Conservation (phyloP, 345 rosid species). For the Microthlaspi erraticum region DNA sequence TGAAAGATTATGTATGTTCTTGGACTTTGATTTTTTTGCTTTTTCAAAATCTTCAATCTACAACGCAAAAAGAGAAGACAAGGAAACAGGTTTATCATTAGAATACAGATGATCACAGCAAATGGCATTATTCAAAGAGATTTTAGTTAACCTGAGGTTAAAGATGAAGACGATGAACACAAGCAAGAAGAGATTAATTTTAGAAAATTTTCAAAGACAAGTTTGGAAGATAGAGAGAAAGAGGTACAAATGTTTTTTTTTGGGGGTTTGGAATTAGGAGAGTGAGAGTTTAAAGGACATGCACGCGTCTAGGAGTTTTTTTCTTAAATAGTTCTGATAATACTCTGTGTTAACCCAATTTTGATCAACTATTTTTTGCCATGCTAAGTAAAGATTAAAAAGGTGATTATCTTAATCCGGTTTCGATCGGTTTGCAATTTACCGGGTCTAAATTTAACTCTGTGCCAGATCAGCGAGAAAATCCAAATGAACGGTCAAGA, state of each 20-base stretch:
- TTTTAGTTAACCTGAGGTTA: constrained; percentile 20
- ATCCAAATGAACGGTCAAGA: constrained; percentile 21
- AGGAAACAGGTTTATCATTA: background rate
- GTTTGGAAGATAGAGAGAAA: constrained; percentile 18
- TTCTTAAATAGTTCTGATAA: constrained; percentile 6
- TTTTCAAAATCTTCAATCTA: constrained; percentile 12
- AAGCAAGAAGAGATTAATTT: constrained; percentile 29
- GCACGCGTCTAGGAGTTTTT: constrained; percentile 36
- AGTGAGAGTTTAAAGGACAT: constrained; percentile 38
- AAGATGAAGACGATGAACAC: constrained; percentile 39
- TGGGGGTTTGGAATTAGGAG: constrained; percentile 5
- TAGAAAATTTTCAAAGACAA: constrained; percentile 5
- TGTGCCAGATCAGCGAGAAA: constrained; percentile 12
- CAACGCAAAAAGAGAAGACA: background rate
- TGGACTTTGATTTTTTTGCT: constrained; percentile 1
- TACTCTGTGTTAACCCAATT: constrained; percentile 25
- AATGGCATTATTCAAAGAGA: background rate
- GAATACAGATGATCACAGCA: background rate
- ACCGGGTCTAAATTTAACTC: constrained; percentile 16
- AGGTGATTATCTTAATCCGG: constrained; percentile 2
- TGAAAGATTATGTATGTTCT: background rate
- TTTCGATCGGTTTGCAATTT: constrained; percentile 1
- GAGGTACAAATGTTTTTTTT: background rate
- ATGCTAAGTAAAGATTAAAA: constrained; percentile 34
- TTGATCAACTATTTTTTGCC: constrained; percentile 43